phyloP scores from a whole-genome alignment of 495 filamentous ascomycete genomes.

The Oleoguttula mirabilis region DNA sequence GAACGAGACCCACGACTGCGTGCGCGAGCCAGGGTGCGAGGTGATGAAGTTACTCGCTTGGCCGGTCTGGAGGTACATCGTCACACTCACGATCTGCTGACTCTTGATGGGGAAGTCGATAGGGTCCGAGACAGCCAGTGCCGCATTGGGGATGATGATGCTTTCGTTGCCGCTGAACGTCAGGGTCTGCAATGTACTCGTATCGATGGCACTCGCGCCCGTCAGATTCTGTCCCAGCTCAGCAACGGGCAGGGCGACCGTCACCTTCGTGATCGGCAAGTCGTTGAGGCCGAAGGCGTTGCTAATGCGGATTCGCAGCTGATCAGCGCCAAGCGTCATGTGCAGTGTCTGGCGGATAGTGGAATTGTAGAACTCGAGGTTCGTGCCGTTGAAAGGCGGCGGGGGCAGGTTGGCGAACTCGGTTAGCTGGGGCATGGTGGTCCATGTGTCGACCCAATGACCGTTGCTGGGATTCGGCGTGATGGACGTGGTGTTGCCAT shows the following conservation, averaged over 20 bases:
- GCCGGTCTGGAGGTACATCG: slow-evolving; percentile 46
- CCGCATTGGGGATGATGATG: slow-evolving; percentile 45
- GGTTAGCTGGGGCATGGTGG: slow-evolving; percentile 53
- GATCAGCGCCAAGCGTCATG: slow-evolving; percentile 41
- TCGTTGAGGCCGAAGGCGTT: slow-evolving; percentile 55
- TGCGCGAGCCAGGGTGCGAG: slow-evolving; percentile 56
- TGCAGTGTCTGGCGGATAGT: slow-evolving; percentile 59
- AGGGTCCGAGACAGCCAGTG: slow-evolving; percentile 51
- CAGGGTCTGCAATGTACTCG: slow-evolving; percentile 36
- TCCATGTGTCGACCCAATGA: slow-evolving; percentile 57
- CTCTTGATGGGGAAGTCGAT: slow-evolving; percentile 41
- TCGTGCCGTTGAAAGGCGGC: slow-evolving; percentile 36
- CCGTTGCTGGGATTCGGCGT: slow-evolving; percentile 13
- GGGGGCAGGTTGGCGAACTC: slow-evolving; percentile 52
- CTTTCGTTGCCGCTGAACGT: slow-evolving; percentile 44
- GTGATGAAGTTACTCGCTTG: slow-evolving; percentile 48
- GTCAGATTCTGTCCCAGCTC: slow-evolving; percentile 31
- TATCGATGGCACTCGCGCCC: slow-evolving; percentile 43
- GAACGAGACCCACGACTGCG: slow-evolving; percentile 42
- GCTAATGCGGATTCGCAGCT: slow-evolving; percentile 51
- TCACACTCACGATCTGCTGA: slow-evolving; percentile 43
- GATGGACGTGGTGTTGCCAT: slow-evolving; percentile 1
- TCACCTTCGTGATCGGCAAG: slow-evolving; percentile 47
- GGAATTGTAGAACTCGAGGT: slow-evolving; percentile 37
- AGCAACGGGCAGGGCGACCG: slow-evolving; percentile 40